Percentiles rank a stretch among this genome's conserved stretches.
phyloP scores from a whole-genome alignment of 1,139 yeast species.

The Taphrina flavorubra region DNA sequence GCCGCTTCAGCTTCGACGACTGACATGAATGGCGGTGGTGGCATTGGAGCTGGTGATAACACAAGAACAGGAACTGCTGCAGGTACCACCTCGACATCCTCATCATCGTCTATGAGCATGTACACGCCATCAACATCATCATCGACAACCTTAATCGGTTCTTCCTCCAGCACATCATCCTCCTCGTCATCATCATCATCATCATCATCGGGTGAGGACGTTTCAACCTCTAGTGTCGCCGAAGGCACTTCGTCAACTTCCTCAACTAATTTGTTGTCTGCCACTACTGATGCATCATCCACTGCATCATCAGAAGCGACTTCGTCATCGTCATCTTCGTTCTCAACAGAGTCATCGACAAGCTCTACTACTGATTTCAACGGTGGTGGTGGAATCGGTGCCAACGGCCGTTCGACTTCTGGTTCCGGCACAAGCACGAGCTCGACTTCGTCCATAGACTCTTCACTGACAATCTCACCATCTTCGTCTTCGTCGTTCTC shows the following conservation, averaged over 20 bases:
- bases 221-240: too few relatives aligned
- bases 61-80: constrained; percentile 3
- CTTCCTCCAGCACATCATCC: too few relatives aligned
- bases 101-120: too few relatives aligned
- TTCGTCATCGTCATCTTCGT: neutral
- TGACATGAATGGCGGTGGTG: neutral
- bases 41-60: constrained; percentile 4
- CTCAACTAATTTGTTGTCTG: neutral
- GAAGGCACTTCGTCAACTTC: too few relatives aligned
- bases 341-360: neutral
- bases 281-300: neutral
- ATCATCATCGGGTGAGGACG: too few relatives aligned
- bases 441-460: neutral
- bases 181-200: too few relatives aligned
- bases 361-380: neutral
- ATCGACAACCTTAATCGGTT: too few relatives aligned
- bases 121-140: too few relatives aligned
- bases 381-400: neutral
- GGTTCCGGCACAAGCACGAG: neutral
- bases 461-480: neutral
- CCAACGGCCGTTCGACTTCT: neutral
- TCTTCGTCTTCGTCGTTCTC: constrained; percentile 2
- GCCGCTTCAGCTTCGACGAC: neutral
- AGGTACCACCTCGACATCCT: neutral
- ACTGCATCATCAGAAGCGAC: neutral